Base-by-base conservation (phyloP, 1,284 basidiomycete species). In the Malassezia japonica region DNA sequence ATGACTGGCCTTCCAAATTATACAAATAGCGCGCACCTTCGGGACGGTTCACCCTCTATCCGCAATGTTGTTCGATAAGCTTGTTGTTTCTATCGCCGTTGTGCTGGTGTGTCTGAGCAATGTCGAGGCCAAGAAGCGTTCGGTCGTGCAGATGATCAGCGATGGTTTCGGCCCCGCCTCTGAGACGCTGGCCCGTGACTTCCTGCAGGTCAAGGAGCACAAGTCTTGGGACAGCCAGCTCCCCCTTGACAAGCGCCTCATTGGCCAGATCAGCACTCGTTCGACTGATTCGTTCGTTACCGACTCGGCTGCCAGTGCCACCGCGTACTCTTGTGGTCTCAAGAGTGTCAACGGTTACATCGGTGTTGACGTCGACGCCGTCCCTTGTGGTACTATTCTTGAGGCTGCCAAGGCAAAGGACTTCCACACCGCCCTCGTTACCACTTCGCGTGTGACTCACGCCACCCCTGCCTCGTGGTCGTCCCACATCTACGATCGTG, bases 131-230 rank as follows among this genome's bases (percentile, higher is more conserved):
- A 7, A 13, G 8, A 13, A 18, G 13, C 12, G 16, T 6, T 34
- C 32, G 32, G 57, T 61, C 21, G 62, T 64, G 48, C 60, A 62
- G 46, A 57, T 64, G 50, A 64, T 64, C 50, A 57, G 56, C 43
- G 71, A 73, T 39, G 71, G 71, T 9, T 73, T 72, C 27, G 71
- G 72, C 12, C 68, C 68, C 3, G 70, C 71, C 4, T 65, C 62
- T 12, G 67, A 73, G 59, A 70, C 65, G 0, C 68, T 72, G 45
- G 70, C 70, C 3, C 61, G 71, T 6, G 55, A 57, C 31, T 70
- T 62, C 50, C 20, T 65, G 33, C 65, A 68, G 44, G 57, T 53
- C 33, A 38, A 54, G 50, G 48, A 61, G 47, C 36, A 56, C 45
- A 27, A 43, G 36, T 43, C 29, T 2, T 65, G 61, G 61, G 61